Base-by-base conservation (phyloP, 345 rosid species). In the Mangifera indica region DNA sequence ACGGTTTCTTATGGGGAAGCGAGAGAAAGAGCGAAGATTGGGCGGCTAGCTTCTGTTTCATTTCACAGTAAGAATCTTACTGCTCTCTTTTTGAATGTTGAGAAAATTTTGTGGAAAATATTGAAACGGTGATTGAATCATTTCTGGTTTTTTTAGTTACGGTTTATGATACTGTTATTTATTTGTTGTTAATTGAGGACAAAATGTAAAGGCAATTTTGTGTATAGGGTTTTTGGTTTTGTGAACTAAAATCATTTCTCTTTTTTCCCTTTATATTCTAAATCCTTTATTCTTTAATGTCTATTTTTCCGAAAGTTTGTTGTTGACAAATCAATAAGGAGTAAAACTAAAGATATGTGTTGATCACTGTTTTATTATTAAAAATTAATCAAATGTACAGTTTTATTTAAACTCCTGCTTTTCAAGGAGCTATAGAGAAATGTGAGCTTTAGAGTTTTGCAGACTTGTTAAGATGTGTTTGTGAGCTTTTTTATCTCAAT, bases 331-430 rank as follows among this genome's bases (percentile, higher is more conserved):
- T 49, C 2, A 17, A 17, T 10, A 5, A 25, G 57, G n/a, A 21
- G 20, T 26, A 45, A 45, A 20, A 10, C 4, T 26, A 5, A 46
- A 18, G 25, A 18, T 45, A 18, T 59, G 65, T 26, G 26, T 70
- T 69, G 4, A 56, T 17, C 21, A 42, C 72, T 42, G 53, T 69
- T 69, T 57, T 69, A 56, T 69, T 40, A 4, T 10, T 12, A 3
- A 12, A 10, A 42, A 55, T 42, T 1, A 8, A 54, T 21, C 7
- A 55, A 37, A 7, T 0, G 42, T 7, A 37, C 42, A 37, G 42
- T 37, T 37, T 5, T 37, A 37, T 24, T 26, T 21, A 9, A 10
- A 18, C 11, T 51, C 15, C 48, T 26, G 69, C 21, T 66, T 66
- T n/a, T 5, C 24, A 63, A 24, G 24, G 32, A 44, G 7, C 32